These are phyloP conservation scores for Gelatoporia subvermispora DNA, from an alignment of 768 basidiomycete species.

Conservation along the genomic window DNA sequence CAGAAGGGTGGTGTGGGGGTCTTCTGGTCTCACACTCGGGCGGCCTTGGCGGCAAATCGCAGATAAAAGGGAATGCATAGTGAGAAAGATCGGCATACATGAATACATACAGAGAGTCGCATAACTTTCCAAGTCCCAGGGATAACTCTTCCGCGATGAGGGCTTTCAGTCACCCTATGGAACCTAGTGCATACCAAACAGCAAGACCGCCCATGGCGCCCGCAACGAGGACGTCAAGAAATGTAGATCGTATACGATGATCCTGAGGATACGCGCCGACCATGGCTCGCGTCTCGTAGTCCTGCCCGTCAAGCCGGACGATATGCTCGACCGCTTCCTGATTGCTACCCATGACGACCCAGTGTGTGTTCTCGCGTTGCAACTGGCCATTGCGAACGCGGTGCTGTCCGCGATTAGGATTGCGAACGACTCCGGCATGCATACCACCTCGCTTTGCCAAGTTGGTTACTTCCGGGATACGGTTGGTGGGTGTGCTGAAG, in stretches of 20 bases:
- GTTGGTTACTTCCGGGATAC: slow-evolving; percentile 21
- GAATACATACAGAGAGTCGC: slow-evolving; percentile 2
- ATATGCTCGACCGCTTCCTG: slow-evolving; percentile 23
- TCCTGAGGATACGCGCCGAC: slow-evolving; percentile 13
- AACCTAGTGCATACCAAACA: slow-evolving; percentile 11
- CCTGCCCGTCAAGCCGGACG: slow-evolving; percentile 22
- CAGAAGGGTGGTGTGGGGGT: too few species aligned
- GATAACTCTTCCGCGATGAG: too few species aligned
- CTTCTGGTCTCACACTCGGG: too few species aligned
- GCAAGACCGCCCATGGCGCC: slow-evolving; percentile 16
- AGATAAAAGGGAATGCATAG: slow-evolving; percentile 1
- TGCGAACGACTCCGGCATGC: slow-evolving; percentile 22
- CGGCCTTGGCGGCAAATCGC: too few species aligned
- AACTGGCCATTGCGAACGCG: slow-evolving; percentile 2
- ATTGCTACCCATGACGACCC: slow-evolving; percentile 29
- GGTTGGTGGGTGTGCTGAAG: slow-evolving; percentile 23
- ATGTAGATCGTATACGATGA: slow-evolving; percentile 9
- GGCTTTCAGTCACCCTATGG: neutral
- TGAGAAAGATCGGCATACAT: neutral
- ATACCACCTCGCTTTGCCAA: slow-evolving; percentile 25
- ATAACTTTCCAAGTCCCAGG: too few species aligned
- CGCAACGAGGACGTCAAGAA: slow-evolving; percentile 15
- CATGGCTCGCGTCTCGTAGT: slow-evolving; percentile 3
- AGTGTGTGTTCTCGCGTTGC: slow-evolving; percentile 25
- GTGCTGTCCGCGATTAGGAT: slow-evolving; percentile 7